Percentiles rank a stretch among this genome's conserved stretches.
Evolutionary conservation across 2,329 filamentous ascomycete genomes (phyloP).

Genomic region (Sclerotinia sclerotiorum): DNA sequence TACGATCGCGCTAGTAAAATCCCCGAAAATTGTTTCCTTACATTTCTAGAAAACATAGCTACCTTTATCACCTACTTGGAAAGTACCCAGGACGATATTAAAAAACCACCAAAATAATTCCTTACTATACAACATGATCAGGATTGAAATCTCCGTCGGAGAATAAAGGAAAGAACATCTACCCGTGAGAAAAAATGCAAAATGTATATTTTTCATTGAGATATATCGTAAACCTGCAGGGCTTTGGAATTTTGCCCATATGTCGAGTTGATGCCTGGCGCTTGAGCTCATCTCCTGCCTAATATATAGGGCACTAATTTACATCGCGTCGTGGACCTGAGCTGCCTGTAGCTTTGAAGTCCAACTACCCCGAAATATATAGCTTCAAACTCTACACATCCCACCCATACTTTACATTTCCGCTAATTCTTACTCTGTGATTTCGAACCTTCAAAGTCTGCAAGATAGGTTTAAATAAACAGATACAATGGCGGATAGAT

Average conservation of each 20-base stretch:
- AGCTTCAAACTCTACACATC: conserved; percentile 30
- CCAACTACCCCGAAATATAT: conserved; percentile 25
- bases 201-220: neutral
- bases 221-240: neutral
- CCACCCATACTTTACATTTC: conserved; percentile 18
- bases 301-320: conserved; percentile 9
- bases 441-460: conserved; percentile 9
- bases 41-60: neutral
- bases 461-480: conserved; percentile 24
- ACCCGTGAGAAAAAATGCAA: neutral
- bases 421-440: conserved; percentile 18
- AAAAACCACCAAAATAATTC: neutral
- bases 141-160: accelerated
- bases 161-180: neutral
- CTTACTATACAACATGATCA: neutral
- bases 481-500: conserved; percentile 86
- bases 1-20: conserved; percentile 7
- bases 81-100: neutral
- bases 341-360: conserved; percentile 30
- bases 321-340: conserved; percentile 30
- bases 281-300: conserved; percentile 5
- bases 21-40: neutral
- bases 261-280: conserved; percentile 13
- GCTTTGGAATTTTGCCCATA: neutral
- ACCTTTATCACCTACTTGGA: neutral